Conservation (phyloP, 345 rosid genomes). For the Kandelia obovata region DNA sequence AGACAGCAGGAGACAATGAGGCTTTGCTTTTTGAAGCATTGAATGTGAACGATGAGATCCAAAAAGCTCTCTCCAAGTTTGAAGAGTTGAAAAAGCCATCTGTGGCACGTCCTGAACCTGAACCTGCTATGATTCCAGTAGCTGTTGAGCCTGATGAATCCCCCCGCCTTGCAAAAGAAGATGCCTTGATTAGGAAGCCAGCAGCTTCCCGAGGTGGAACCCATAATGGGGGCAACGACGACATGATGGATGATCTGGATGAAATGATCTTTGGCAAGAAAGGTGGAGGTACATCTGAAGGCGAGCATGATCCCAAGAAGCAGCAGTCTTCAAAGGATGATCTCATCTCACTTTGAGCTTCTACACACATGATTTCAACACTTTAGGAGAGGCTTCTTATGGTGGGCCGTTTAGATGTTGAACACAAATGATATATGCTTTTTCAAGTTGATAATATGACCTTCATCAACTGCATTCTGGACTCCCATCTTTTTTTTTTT, state of each 20-base stretch:
- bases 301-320: constrained; percentile 50
- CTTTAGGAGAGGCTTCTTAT: constrained; percentile 4
- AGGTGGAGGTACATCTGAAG: constrained; percentile 52
- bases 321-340: constrained; percentile 68
- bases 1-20: constrained; percentile 77
- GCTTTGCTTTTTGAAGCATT: constrained; percentile 84
- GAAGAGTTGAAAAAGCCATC: constrained; percentile 64
- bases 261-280: constrained; percentile 95
- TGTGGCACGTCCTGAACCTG: constrained; percentile 40
- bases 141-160: constrained; percentile 81
- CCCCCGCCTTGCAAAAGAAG: constrained; percentile 49
- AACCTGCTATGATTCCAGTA: constrained; percentile 88
- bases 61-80: constrained; percentile 65
- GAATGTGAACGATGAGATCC: constrained; percentile 88
- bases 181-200: constrained; percentile 69
- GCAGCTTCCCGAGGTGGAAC: constrained; percentile 53
- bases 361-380: neutral
- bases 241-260: constrained; percentile 96
- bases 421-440: too few relatives aligned
- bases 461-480: too few relatives aligned
- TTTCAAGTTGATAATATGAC: too few relatives aligned
- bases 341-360: constrained; percentile 61
- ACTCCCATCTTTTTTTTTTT: too few relatives aligned
- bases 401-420: constrained; percentile 1
- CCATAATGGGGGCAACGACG: constrained; percentile 60